phyloP scores from a whole-genome alignment of 2,329 filamentous ascomycete genomes.

The Fusarium nelsonii region DNA sequence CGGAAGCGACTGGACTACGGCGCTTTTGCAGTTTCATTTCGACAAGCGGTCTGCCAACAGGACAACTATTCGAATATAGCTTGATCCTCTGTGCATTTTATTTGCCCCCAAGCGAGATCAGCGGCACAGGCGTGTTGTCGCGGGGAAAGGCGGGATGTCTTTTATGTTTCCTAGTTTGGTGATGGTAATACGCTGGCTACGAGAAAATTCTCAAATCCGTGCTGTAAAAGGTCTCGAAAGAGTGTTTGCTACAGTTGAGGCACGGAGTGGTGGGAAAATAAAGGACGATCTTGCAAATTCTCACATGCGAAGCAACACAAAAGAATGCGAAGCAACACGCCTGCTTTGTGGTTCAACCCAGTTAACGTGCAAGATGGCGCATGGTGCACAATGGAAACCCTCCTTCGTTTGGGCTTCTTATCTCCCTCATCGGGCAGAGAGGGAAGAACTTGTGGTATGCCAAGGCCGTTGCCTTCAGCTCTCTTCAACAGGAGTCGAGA shows the following conservation, averaged over 20 bases:
- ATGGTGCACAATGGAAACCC: background rate
- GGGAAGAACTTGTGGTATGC: conserved; percentile 12
- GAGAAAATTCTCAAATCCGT: background rate
- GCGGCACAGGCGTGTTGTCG: background rate
- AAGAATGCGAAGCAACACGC: background rate
- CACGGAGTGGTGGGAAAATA: conserved; percentile 12
- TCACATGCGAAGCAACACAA: conserved; percentile 4
- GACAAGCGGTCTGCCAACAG: background rate
- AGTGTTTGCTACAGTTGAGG: background rate
- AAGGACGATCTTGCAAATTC: background rate
- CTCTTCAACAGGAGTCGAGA: conserved; percentile 2
- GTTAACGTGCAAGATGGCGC: background rate
- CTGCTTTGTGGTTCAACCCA: background rate
- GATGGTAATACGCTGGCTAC: no score
- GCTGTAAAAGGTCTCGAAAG: background rate
- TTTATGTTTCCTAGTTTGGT: background rate
- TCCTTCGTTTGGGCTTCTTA: background rate
- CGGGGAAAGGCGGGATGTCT: background rate
- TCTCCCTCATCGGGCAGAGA: background rate
- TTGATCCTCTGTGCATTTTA: background rate
- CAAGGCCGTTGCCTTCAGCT: conserved; percentile 17
- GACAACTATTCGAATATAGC: background rate
- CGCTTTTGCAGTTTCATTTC: background rate
- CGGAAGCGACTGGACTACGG: background rate
- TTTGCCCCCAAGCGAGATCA: background rate